Base-by-base conservation (phyloP, 495 filamentous ascomycete species). In the Echria macrotheca region DNA sequence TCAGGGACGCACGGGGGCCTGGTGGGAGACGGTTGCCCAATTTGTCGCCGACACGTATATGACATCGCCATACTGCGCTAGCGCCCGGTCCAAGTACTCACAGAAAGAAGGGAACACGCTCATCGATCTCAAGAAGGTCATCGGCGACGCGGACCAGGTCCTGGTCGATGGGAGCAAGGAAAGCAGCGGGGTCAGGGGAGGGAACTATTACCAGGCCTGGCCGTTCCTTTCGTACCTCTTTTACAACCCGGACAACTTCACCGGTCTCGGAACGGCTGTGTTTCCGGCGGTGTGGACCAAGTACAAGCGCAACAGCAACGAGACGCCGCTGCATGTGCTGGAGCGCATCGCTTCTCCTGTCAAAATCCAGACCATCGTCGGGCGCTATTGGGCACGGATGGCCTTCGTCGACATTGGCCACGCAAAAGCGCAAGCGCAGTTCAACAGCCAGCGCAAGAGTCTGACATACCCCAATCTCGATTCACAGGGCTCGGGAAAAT, bases 11-110 rank as follows among this genome's bases (percentile, higher is more conserved):
- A 73, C 70, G 0, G 70, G 70, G 2, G 70, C 70, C 0, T 72
- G 69, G 69, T 74, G 71, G 71, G 71, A 74, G 45, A 65, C 71
- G 4, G 50, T 70, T 2, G 71, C 71, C 1, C 66, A 74, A 31
- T 74, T 68, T 43, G 68, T 74, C 15, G 69, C 71, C 9, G 71
- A 74, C 43, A 67, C 62, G 2, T 74, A 70, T 50, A 54, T 71
- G 46, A 71, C 71, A 0, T 67, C 65, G 0, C 51, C 66, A 1
- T 41, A 54, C 15, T 74, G 71, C 42, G 64, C 57, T 0, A 38
- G 23, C 0, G 64, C 68, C 0, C 57, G 69, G 28, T 22, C 56
- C 1, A 50, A 50, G 21, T 66, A 58, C 37, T 55, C 47, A 15
- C 65, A 69, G 25, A 23, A 61, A 0, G 56, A 56, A 8, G 69